phyloP scores from a whole-genome alignment of 768 basidiomycete genomes.

The Collybia sordida region DNA sequence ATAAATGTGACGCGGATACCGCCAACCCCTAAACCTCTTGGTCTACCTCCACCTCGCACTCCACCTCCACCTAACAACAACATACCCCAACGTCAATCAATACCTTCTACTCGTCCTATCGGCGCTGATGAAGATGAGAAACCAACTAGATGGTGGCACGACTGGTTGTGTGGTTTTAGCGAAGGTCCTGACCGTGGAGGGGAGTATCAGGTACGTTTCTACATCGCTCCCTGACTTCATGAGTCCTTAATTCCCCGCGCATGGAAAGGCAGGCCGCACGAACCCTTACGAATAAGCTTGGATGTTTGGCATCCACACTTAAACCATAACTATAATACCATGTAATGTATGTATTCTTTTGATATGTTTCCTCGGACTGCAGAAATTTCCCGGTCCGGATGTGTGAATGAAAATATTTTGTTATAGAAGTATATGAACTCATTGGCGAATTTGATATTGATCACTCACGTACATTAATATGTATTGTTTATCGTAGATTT shows the following conservation, averaged over 20 bases:
- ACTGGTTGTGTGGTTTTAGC: constrained; percentile 80
- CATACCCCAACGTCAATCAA: constrained; percentile 37
- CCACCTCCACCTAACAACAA: constrained; percentile 46
- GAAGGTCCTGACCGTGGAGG: constrained; percentile 75
- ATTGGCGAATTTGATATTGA: too few relatives aligned
- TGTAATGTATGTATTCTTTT: background rate
- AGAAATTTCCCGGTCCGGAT: too few relatives aligned
- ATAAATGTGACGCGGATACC: constrained; percentile 20
- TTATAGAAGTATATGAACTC: too few relatives aligned
- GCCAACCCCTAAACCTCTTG: constrained; percentile 58
- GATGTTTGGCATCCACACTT: too few relatives aligned
- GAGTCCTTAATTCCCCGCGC: constrained; percentile 1
- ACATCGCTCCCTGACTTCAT: background rate
- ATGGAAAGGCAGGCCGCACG: constrained; percentile 67
- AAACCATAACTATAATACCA: too few relatives aligned
- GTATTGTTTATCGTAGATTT: too few relatives aligned
- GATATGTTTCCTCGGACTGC: background rate
- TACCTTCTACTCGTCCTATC: constrained; percentile 15
- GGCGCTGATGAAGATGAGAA: constrained; percentile 29
- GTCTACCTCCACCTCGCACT: constrained; percentile 58
- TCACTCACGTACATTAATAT: too few relatives aligned
- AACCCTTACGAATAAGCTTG: constrained; percentile 54
- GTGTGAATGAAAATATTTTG: too few relatives aligned
- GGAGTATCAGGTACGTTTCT: constrained; percentile 59
- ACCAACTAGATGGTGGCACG: constrained; percentile 76